These are phyloP conservation scores for Megacollybia marginata DNA, from an alignment of 768 basidiomycete genomes.

Conservation along the genomic window DNA sequence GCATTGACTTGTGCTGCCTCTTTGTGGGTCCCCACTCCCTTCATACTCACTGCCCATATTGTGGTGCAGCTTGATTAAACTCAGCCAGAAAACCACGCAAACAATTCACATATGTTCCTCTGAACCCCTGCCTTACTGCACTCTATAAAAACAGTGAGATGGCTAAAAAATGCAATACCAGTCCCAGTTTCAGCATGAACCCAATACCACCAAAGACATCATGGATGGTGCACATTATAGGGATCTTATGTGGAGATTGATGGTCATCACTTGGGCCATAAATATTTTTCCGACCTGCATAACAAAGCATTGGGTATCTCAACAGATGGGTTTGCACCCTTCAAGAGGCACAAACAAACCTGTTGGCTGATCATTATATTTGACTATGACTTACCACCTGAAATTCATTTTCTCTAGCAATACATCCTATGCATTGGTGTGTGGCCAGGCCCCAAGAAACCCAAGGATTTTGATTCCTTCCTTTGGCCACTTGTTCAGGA, in stretches of 20 bases:
- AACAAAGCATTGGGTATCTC: constrained; percentile 27
- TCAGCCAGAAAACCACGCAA: constrained; percentile 8
- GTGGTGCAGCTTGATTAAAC: constrained; percentile 12
- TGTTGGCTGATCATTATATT: constrained; percentile 28
- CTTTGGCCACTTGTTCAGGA: constrained; percentile 21
- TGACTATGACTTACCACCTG: constrained; percentile 28
- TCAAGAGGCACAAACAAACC: constrained; percentile 13
- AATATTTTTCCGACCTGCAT: constrained; percentile 18
- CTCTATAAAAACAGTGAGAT: constrained; percentile 7
- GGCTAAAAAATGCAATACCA: constrained; percentile 14
- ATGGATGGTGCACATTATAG: constrained; percentile 21
- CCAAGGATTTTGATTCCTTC: constrained; percentile 24
- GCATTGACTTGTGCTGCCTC: constrained; percentile 20
- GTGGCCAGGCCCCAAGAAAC: constrained; percentile 26
- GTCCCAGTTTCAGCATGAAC: constrained; percentile 4
- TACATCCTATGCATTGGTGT: constrained; percentile 22
- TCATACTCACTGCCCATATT: constrained; percentile 17
- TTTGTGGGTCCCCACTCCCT: constrained; percentile 13
- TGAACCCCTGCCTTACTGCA: constrained; percentile 20
- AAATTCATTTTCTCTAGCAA: constrained; percentile 15
- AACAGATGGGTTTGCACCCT: constrained; percentile 26
- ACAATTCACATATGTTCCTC: constrained; percentile 21
- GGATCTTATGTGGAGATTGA: constrained; percentile 13
- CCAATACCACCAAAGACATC: constrained; percentile 15
- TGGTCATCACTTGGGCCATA: constrained; percentile 7